Evolutionary conservation across 1,284 basidiomycete genomes (phyloP), one percentile per base, ranked within the genome.

Genomic region (Coniophora puteana): DNA sequence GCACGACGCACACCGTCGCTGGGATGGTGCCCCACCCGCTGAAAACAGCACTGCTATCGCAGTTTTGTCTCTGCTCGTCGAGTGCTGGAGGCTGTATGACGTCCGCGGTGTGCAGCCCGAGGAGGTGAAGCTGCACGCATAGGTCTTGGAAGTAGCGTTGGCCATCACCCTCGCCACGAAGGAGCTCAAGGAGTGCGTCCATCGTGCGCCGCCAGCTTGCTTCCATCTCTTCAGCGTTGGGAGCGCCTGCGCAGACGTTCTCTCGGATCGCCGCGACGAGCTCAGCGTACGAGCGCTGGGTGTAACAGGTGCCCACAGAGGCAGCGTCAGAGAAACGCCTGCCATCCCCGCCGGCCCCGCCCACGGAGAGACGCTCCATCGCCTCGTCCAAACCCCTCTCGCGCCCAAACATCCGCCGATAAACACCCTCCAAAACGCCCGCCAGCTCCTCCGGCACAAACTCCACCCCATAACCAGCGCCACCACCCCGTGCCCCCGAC

Each of bases 321-420:
- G 10, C 17, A 11, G 11, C 31, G 31, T 16, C 31, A 10, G 10
- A 8, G 17, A 16, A 33, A 11, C 31, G 31, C 17, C 17, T 16
- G 31, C 8, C 10, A 17, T 10, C 10, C n/a, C 26, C 26, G 10
- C 31, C 31, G 10, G 10, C 8, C 10, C 10, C 10, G 10, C 31
- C 10, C 17, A 11, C 31, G 31, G 16, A 16, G 16, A 16, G 26
- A 10, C 26, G 10, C 17, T 8, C 16, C 31, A 30, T 5, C n/a
- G n/a, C n/a, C n/a, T n/a, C n/a, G n/a, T n/a, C n/a, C n/a, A n/a
- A n/a, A 54, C 8, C 27, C n/a, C n/a, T n/a, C 65, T 53, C 43
- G 74, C 71, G 17, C 66, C 52, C 11, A 57, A 77, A 77, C 59
- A 76, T 63, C 11, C 58, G 47, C 20, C 54, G 48, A 49, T 77